Conservation (phyloP, 805 yeast species). For the Tetrapisispora phaffii region DNA sequence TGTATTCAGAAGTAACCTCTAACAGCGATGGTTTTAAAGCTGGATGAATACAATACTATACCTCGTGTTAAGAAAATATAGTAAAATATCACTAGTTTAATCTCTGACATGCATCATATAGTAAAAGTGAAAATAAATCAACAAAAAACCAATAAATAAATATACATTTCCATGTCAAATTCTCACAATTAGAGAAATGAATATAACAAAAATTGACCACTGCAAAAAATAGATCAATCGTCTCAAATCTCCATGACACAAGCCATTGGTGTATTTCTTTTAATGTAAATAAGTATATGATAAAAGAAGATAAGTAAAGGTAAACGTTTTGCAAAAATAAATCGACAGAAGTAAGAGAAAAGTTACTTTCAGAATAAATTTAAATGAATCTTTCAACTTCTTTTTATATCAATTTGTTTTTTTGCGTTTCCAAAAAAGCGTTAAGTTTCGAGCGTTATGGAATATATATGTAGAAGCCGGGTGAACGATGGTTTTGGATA, state of each 20-base stretch:
- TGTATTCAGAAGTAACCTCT: slow-evolving; percentile 63
- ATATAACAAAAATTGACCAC: not conserved
- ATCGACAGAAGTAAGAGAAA: too few relatives aligned
- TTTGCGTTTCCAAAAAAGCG: too few relatives aligned
- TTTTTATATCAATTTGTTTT: too few relatives aligned
- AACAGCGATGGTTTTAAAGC: slow-evolving; percentile 98
- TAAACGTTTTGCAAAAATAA: too few relatives aligned
- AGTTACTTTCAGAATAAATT: too few relatives aligned
- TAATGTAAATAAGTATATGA: too few relatives aligned
- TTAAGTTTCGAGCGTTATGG: too few relatives aligned
- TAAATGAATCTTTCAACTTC: too few relatives aligned
- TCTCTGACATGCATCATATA: slow-evolving; percentile 1
- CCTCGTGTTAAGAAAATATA: not conserved
- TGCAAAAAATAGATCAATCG: not conserved
- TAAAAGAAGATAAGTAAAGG: too few relatives aligned
- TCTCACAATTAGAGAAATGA: not conserved
- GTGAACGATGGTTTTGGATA: too few relatives aligned
- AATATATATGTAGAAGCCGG: too few relatives aligned
- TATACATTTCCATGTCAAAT: too few relatives aligned
- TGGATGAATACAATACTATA: slow-evolving; percentile 29
- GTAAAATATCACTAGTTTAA: not conserved
- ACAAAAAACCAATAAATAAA: not conserved
- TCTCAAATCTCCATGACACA: slow-evolving; percentile 1
- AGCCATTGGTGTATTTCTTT: not conserved
- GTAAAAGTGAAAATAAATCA: not conserved